Evolutionary conservation across 1,284 basidiomycete species (phyloP), one percentile per base, ranked within the genome.

Genomic region (Marasmius fiardii): DNA sequence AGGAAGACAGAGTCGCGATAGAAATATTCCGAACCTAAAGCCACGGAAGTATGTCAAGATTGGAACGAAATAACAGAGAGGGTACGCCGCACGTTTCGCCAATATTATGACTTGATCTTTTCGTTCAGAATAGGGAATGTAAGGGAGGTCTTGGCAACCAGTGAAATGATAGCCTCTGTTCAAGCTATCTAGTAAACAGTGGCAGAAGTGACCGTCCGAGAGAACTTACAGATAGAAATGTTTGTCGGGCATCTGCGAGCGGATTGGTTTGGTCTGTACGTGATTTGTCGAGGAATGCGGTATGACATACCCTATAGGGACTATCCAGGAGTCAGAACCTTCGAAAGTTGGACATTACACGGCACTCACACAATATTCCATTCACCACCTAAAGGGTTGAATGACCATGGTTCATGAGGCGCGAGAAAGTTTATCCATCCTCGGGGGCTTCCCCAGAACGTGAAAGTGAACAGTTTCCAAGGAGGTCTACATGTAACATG

Each of bases 121-220:
- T 11, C 53, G 33, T 31, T 54, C 47, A 41, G 44, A 26, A 20
- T 20, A 33, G 6, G 53, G 45, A 23, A 54, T 48, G 28, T 50
- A 54, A 10, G 53, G 45, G 3, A 50, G 21, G 24, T 54, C 53
- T n/a, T 41, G 45, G 18, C 53, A 54, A 12, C 53, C 53, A 33
- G 53, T 54, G 16, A 41, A 54, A 39, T 54, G 53, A 21, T 54
- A 54, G 7, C 53, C 53, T 41, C 53, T 54, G 21, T n/a, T 33
- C 10, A 21, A n/a, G 21, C 3, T 14, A 11, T 28, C 24, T 7
- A 26, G 16, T 28, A 2, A 35, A 10, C 21, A 8, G 31, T 21
- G 12, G 10, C 33, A 4, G 8, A 4, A 23, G n/a, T 24, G 6
- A 26, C 21, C 16, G 23, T 4, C 28, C n/a, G 24, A 21, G 33